Percentiles rank a stretch among this genome's conserved stretches.
phyloP scores from a whole-genome alignment of 805 yeast species.

The Torulaspora gathmanii region DNA sequence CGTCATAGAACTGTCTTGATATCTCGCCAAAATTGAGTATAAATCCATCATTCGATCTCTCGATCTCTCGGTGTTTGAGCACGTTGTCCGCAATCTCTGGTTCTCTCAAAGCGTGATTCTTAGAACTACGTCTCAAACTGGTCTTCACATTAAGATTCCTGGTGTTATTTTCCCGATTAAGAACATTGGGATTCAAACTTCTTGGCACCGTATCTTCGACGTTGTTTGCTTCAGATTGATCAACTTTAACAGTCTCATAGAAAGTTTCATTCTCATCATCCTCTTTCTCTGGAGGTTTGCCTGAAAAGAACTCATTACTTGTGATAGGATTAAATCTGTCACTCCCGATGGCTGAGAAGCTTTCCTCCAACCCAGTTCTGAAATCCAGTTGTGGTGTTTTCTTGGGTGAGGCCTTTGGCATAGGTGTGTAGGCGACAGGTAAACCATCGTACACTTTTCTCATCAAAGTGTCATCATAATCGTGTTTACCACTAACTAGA shows the following conservation, averaged over 20 bases:
- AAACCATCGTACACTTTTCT: constrained; percentile 12
- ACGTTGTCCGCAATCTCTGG: not conserved
- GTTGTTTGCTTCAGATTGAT: not conserved
- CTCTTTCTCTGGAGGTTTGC: constrained; percentile 1
- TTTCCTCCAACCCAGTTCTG: constrained; percentile 13
- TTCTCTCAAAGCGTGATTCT: not conserved
- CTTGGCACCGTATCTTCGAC: constrained; percentile 3
- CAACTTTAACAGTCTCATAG: not conserved
- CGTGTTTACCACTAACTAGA: constrained; percentile 27
- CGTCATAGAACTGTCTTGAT: constrained; percentile 17
- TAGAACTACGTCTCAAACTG: not conserved
- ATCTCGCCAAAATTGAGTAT: constrained; percentile 15
- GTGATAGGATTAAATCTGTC: constrained; percentile 17
- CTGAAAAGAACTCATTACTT: constrained; percentile 13
- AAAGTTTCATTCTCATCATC: constrained; percentile 1
- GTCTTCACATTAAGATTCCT: not conserved
- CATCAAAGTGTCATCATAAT: constrained; percentile 17
- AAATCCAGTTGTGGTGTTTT: constrained; percentile 8
- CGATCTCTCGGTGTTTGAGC: not conserved
- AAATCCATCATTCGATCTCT: constrained; percentile 8
- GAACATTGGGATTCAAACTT: constrained; percentile 7
- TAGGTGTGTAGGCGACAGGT: constrained; percentile 12
- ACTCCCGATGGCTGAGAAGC: constrained; percentile 10
- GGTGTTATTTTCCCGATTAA: not conserved
- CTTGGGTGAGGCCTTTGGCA: constrained; percentile 2